Conservation (phyloP, 768 basidiomycete species). For the Suillus subluteus region DNA sequence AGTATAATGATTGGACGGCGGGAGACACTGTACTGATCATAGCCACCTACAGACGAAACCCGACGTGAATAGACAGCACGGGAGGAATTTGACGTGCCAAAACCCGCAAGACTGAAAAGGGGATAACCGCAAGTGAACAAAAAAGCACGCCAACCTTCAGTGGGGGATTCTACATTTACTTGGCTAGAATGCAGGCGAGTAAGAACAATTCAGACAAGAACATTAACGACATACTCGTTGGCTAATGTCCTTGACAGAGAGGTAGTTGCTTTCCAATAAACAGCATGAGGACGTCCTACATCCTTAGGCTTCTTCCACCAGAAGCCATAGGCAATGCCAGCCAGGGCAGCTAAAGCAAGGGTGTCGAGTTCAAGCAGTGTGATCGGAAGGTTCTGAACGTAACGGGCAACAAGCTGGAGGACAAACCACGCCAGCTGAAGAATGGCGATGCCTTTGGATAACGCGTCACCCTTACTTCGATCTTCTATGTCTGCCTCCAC, state of each 20-base stretch:
- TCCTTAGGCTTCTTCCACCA: slow-evolving; percentile 47
- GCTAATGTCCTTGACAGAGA: neutral
- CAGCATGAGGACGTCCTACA: slow-evolving; percentile 23
- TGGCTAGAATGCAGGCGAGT: neutral
- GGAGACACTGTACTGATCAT: fast-evolving
- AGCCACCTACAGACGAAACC: slow-evolving; percentile 3
- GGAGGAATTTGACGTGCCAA: neutral
- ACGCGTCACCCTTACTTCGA: slow-evolving; percentile 24
- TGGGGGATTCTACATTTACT: no score
- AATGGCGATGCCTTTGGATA: slow-evolving; percentile 40
- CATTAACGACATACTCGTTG: neutral
- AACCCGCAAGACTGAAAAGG: no score
- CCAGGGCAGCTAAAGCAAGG: slow-evolving; percentile 36
- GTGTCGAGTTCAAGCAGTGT: slow-evolving; percentile 59
- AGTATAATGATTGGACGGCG: neutral
- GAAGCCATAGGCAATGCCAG: slow-evolving; percentile 32
- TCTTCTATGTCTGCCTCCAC: neutral
- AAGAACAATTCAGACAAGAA: neutral
- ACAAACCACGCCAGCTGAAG: slow-evolving; percentile 42
- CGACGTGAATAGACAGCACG: neutral
- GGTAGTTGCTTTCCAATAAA: neutral
- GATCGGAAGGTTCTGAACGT: slow-evolving; percentile 27
- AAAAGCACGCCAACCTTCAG: no score
- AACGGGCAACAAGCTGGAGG: slow-evolving; percentile 33
- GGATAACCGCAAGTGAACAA: no score